Evolutionary conservation across 1,284 basidiomycete genomes (phyloP).

Genomic region (Papiliotrema fonsecae): DNA sequence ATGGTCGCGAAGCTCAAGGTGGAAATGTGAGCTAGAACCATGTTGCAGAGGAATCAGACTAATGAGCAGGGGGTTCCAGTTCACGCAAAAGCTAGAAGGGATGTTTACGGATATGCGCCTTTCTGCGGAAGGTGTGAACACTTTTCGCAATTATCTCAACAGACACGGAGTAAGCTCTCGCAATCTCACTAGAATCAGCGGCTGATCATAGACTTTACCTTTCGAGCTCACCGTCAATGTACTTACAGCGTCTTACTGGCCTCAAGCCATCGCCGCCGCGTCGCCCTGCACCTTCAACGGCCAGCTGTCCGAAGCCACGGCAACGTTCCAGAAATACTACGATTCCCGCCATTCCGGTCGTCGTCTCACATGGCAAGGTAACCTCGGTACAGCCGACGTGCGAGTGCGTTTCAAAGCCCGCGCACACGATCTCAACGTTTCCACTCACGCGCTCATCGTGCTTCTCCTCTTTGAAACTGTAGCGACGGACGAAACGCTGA

Average conservation of each 20-base stretch:
- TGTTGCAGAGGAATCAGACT: too few relatives aligned
- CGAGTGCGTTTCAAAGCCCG: conserved; percentile 72
- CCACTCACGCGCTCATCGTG: conserved; percentile 84
- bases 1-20: conserved; percentile 98
- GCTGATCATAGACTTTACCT: conserved; percentile 55
- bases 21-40: conserved; percentile 51
- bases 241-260: conserved; percentile 93
- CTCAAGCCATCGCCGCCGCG: conserved; percentile 57
- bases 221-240: conserved; percentile 80
- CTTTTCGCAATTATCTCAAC: conserved; percentile 53
- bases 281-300: conserved; percentile 63
- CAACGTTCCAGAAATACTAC: conserved; percentile 86
- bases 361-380: conserved; percentile 87
- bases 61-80: conserved; percentile 70
- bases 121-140: conserved; percentile 74
- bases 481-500: conserved; percentile 61
- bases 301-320: conserved; percentile 60
- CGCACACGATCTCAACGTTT: conserved; percentile 86
- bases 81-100: conserved; percentile 96
- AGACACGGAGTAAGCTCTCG: conserved; percentile 22
- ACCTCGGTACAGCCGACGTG: conserved; percentile 89
- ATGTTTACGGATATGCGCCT: conserved; percentile 99
- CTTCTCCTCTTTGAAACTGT: conserved; percentile 80
- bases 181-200: neutral
- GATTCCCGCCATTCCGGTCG: conserved; percentile 82